Base-by-base conservation (phyloP, 495 filamentous ascomycete genomes). In the Penicillium egyptiacum region DNA sequence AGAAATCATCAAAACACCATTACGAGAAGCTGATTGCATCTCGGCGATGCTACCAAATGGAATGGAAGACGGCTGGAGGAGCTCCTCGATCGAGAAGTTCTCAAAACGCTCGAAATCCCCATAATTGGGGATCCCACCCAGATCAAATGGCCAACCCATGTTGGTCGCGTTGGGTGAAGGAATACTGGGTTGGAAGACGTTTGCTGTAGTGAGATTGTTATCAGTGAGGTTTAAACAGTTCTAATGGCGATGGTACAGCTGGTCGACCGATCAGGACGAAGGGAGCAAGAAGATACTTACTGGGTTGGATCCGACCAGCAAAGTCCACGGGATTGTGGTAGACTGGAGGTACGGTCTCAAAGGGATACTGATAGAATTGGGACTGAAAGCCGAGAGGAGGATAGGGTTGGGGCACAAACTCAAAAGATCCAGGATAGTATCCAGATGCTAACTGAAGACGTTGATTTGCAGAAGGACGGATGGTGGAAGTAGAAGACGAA, bases 1-100 rank as follows among this genome's bases (percentile, higher is more conserved):
- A 16, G 73, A 68, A 48, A 81, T 69, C 46, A 70, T 73, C 41
- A 80, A 40, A n/a, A 81, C 78, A n/a, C 78, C 78, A 59, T 68
- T 70, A 22, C 63, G 56, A 1, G 67, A 55, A 11, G 67, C 54
- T 7, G 56, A 17, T 16, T 52, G 56, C 6, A 42, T 23, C 20
- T 65, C 50, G 5, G 63, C 56, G 8, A 63, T 43, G 40, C 56
- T 66, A 0, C 62, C 65, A 22, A 62, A 56, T 0, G 56, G 45
- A 9, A 41, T 44, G 1, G 41, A 33, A 12, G 1, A 2, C 2
- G 19, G 31, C 16, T 48, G n/a, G 4, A 62, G 30, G 0, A 52
- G 12, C 1, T 51, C 44, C 4, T 59, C 23, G 1, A 59, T 20
- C 2, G 51, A 16, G 2, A 19, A 31, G 0, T 11, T 31, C 31